A percentile compares a stretch with the other conserved stretches of the same genome.
phyloP scores from a whole-genome alignment of 768 basidiomycete genomes.

The Lactarius pseudohatsudake region DNA sequence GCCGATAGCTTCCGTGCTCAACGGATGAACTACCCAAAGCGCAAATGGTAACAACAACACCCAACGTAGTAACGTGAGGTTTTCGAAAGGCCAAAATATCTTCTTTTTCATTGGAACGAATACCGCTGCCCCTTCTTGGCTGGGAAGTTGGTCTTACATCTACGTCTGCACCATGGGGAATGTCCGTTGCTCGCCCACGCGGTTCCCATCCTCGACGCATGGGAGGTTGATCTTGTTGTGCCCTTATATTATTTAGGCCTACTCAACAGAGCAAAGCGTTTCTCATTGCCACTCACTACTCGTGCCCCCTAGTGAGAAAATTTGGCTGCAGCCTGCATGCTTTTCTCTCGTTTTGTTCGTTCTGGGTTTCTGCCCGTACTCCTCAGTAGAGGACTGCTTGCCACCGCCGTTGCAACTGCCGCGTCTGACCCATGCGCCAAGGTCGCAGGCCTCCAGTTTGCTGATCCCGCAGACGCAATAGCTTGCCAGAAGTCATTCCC shows the following conservation, averaged over 20 bases:
- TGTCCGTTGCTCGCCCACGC: not conserved
- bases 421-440: slow-evolving; percentile 37
- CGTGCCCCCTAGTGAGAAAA: not conserved
- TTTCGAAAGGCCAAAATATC: not conserved
- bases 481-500: slow-evolving; percentile 43
- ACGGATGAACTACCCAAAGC: no score
- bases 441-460: slow-evolving; percentile 43
- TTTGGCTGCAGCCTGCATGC: slow-evolving; percentile 7
- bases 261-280: not conserved
- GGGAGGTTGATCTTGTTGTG: not conserved
- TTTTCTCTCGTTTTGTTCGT: not conserved
- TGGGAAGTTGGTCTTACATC: not conserved
- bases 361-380: not conserved
- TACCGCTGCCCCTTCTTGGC: not conserved
- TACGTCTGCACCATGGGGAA: not conserved
- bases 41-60: not conserved
- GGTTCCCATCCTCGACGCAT: slow-evolving; percentile 6
- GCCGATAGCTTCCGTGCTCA: not conserved
- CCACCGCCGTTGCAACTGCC: not conserved
- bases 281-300: not conserved
- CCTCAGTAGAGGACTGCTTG: not conserved
- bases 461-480: slow-evolving; percentile 53
- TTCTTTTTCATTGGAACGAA: not conserved
- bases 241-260: not conserved
- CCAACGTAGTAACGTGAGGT: not conserved